Evolutionary conservation across 208 protist genomes (phyloP), one percentile per base, ranked within the genome.

Genomic region (Crithidia bombi): DNA sequence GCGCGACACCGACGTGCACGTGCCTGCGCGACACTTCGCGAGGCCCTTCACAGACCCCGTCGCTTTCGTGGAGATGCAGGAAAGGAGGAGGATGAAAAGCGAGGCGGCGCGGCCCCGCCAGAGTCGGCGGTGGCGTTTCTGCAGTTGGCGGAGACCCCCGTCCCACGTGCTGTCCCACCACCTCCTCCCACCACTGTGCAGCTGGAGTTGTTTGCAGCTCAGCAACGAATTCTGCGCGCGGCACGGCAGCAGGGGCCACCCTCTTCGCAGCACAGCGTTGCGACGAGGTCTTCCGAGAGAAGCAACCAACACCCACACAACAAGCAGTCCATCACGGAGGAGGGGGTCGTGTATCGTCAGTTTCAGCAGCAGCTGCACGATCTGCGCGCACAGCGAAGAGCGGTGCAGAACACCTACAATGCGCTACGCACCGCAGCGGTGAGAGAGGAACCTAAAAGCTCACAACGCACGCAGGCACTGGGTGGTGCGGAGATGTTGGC

Each of bases 101-200:
- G 41, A 2, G 2, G 26, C 32, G 0, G 19, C 36, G 33, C 21
- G 26, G 26, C 10, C 19, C n/a, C 32, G 4, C 35, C 23, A 19
- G 2, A 23, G 14, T 2, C 55, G 3, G 25, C 70, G 9, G 44
- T 21, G 10, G 41, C 70, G 9, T 75, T 75, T 44, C 23, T 75
- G 5, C 17, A 65, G 28, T 38, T 75, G 28, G 70, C 70, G 0
- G 26, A 46, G 63, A 12, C 70, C 3, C 56, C 55, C 14, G 41
- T 38, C 4, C 36, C 15, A 15, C 41, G 56, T 43, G 25, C 23
- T 0, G 28, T 89, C 14, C 84, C 84, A 19, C 70, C 78, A 0
- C 75, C 84, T 14, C 84, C 81, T 6, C 67, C 78, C 19, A 64
- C 68, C 17, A 61, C 66, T 5, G 51, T 72, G 52, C 84, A 82